phyloP scores from a whole-genome alignment of 495 filamentous ascomycete species.

The Penicillium bialowiezense region DNA sequence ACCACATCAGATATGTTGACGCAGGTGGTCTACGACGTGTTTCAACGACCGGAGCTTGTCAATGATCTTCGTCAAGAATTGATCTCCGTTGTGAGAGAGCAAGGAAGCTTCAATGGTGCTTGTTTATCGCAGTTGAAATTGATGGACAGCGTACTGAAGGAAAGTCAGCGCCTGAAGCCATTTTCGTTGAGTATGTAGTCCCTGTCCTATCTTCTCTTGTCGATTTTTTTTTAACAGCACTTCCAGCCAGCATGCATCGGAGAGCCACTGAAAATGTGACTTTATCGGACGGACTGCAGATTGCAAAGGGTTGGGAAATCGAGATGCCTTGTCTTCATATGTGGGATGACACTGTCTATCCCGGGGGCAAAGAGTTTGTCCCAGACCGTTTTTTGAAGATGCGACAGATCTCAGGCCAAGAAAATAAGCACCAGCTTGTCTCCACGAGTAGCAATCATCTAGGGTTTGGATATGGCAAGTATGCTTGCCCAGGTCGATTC shows the following conservation, averaged over 20 bases:
- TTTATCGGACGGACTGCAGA: neutral
- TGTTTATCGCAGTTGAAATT: slow-evolving; percentile 29
- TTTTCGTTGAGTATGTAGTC: neutral
- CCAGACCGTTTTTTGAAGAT: neutral
- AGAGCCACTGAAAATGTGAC: neutral
- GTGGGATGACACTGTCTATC: neutral
- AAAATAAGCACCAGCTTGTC: slow-evolving; percentile 18
- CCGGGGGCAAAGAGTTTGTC: neutral
- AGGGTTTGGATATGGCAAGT: slow-evolving; percentile 35
- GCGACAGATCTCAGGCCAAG: neutral
- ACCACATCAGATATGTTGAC: neutral
- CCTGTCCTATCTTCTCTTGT: neutral
- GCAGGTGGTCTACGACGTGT: neutral
- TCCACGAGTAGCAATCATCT: slow-evolving; percentile 24
- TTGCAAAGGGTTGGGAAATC: neutral
- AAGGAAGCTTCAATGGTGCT: neutral
- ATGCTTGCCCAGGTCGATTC: slow-evolving; percentile 45
- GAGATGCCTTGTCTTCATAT: neutral
- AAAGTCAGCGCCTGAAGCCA: slow-evolving; percentile 34
- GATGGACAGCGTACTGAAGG: slow-evolving; percentile 48
- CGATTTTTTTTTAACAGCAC: too few relatives aligned
- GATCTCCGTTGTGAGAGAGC: neutral
- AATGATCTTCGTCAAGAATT: neutral
- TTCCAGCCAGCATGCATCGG: neutral
- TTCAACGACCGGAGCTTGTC: neutral